A percentile compares a stretch with the other conserved stretches of the same genome.
phyloP scores from a whole-genome alignment of 352 stramenopile genomes.

The Pythium graminicola region DNA sequence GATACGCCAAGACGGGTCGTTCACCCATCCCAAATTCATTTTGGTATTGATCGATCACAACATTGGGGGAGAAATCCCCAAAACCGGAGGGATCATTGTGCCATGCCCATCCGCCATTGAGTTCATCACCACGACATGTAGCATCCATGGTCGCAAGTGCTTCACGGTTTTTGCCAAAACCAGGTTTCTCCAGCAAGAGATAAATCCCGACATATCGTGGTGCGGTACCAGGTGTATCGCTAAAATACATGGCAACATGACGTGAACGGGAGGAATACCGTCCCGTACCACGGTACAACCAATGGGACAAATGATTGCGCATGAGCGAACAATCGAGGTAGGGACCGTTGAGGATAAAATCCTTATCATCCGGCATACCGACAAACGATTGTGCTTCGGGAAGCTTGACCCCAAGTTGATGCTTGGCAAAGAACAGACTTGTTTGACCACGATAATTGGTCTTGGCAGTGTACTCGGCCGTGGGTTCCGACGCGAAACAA shows the following conservation, averaged over 20 bases:
- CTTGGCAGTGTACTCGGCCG: slow-evolving; percentile 37
- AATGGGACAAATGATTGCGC: slow-evolving; percentile 77
- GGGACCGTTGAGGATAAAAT: slow-evolving; percentile 71
- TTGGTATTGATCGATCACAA: slow-evolving; percentile 73
- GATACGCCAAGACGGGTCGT: slow-evolving; percentile 52
- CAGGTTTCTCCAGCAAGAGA: slow-evolving; percentile 66
- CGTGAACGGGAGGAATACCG: slow-evolving; percentile 61
- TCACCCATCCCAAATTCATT: slow-evolving; percentile 76
- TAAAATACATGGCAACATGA: slow-evolving; percentile 68
- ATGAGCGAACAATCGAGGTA: slow-evolving; percentile 64
- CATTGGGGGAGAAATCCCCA: slow-evolving; percentile 63
- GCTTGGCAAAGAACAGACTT: slow-evolving; percentile 72
- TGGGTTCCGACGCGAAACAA: slow-evolving; percentile 40
- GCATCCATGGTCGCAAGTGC: slow-evolving; percentile 47
- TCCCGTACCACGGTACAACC: slow-evolving; percentile 57
- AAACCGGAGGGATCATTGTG: slow-evolving; percentile 66
- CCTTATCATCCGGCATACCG: slow-evolving; percentile 52
- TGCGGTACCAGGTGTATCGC: slow-evolving; percentile 19
- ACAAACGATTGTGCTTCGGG: slow-evolving; percentile 36
- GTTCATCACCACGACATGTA: slow-evolving; percentile 35
- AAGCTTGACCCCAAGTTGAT: slow-evolving; percentile 72
- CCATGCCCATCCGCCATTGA: slow-evolving; percentile 72
- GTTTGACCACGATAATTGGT: slow-evolving; percentile 74
- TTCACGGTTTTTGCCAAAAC: slow-evolving; percentile 64
- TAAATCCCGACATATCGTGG: slow-evolving; percentile 62